Base-by-base conservation (phyloP, 441 rosid genomes). In the Breynia disticha region DNA sequence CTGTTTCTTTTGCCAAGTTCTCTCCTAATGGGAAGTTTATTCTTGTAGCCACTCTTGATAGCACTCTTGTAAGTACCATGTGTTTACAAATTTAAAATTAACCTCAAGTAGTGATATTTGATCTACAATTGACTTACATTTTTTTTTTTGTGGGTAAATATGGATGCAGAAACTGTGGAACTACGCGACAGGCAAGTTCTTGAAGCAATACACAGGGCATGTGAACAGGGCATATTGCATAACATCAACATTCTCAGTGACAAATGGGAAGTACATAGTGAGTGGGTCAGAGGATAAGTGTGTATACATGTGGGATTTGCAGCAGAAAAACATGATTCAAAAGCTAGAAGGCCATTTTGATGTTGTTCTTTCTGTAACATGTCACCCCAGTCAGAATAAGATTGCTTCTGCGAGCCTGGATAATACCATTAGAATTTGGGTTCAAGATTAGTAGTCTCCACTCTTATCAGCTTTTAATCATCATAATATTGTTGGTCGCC, bases 251-350 rank as follows among this genome's bases (percentile, higher is more conserved):
- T 91, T 91, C 73, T 85, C 98, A 0, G 98, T 91, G 46, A 91
- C 95, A 5, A 84, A 79, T 22, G 98, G 95, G 46, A 91, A 84
- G 56, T 91, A 80, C 60, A 91, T 91, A 35, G 95, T 91, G 14
- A 88, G 98, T 19, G 98, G 97, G 32, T 91, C 98, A 1, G 98
- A 91, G 64, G 98, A 88, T 47, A 75, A 77, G 11, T 86, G 94
- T 58, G 80, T 91, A 24, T 91, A 87, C 69, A 42, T 91, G 17
- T 91, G 98, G 98, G 91, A 91, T 79, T 81, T 88, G 44, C 98
- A 91, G 65, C 78, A 65, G 59, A 88, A 77, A 70, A 84, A 80
- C 19, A 67, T 83, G 83, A 38, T 88, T 50, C 96, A 88, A 80
- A 91, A 67, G 65, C 80, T 91, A 10, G 87, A 82, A 72, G 96